These are phyloP conservation scores for Takashimella tepidaria DNA, from an alignment of 1,284 basidiomycete genomes.

Conservation along the genomic window DNA sequence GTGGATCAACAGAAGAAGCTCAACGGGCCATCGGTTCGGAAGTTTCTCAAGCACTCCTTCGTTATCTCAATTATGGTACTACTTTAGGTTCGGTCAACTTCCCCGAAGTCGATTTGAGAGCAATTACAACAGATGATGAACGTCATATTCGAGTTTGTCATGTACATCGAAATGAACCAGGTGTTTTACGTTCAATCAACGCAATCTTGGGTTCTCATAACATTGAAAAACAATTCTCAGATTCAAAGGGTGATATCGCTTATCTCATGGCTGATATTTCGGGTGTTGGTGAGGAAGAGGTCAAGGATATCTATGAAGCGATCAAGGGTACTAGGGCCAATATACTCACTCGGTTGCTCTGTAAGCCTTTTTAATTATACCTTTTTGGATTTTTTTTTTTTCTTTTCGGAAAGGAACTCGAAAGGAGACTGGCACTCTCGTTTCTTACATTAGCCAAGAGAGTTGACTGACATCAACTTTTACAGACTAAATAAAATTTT, in stretches of 20 bases:
- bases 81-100: slow-evolving; percentile 95
- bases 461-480: not conserved
- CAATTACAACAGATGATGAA: slow-evolving; percentile 76
- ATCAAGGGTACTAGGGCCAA: slow-evolving; percentile 80
- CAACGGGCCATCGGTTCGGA: slow-evolving; percentile 97
- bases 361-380: slow-evolving; percentile 22
- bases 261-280: slow-evolving; percentile 89
- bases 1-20: slow-evolving; percentile 97
- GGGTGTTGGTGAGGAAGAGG: slow-evolving; percentile 75
- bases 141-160: slow-evolving; percentile 85
- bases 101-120: slow-evolving; percentile 94
- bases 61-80: slow-evolving; percentile 90
- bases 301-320: slow-evolving; percentile 73
- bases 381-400: too few relatives aligned
- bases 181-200: slow-evolving; percentile 94
- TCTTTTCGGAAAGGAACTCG: too few relatives aligned
- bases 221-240: slow-evolving; percentile 98
- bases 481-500: not conserved
- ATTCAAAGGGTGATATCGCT: slow-evolving; percentile 86
- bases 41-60: slow-evolving; percentile 75
- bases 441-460: not conserved
- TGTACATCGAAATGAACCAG: slow-evolving; percentile 95
- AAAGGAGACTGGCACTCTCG: too few relatives aligned
- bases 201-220: slow-evolving; percentile 87
- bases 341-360: slow-evolving; percentile 77